Base-by-base conservation (phyloP, 2,329 filamentous ascomycete species). In the Saccharata proteae region DNA sequence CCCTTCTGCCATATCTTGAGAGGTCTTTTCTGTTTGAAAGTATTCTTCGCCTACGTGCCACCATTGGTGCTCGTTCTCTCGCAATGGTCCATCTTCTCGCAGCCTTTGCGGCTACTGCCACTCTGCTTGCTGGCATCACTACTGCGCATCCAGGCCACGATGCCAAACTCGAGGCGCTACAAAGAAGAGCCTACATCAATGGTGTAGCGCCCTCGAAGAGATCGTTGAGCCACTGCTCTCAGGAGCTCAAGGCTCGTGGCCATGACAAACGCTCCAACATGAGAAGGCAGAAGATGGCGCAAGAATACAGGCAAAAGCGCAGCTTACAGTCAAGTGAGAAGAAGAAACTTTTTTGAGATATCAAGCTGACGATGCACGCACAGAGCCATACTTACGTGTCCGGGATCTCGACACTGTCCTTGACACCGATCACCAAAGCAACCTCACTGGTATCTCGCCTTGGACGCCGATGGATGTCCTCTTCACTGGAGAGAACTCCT, bases 281-380 rank as follows among this genome's bases (percentile, higher is more conserved):
- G 36, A 58, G 61, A 20, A 57, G 61, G 29, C 53, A 48, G 19
- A n/a, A n/a, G n/a, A n/a, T n/a, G n/a, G n/a, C n/a, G n/a, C n/a
- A n/a, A n/a, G n/a, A n/a, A n/a, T n/a, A n/a, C n/a, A n/a, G n/a
- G n/a, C n/a, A n/a, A n/a, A n/a, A n/a, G n/a, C n/a, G n/a, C n/a
- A n/a, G n/a, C n/a, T n/a, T n/a, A n/a, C n/a, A n/a, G n/a, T n/a
- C n/a, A n/a, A n/a, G n/a, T n/a, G n/a, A n/a, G n/a, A n/a, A n/a
- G n/a, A n/a, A n/a, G n/a, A n/a, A n/a, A n/a, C n/a, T n/a, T n/a
- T n/a, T n/a, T n/a, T n/a, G n/a, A n/a, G n/a, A n/a, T n/a, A n/a
- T n/a, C n/a, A n/a, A n/a, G n/a, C n/a, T n/a, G n/a, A n/a, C n/a
- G n/a, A n/a, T n/a, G n/a, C n/a, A n/a, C n/a, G n/a, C n/a, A n/a